Evolutionary conservation across 2,329 filamentous ascomycete genomes (phyloP).

Genomic region (Orbilia oligospora): DNA sequence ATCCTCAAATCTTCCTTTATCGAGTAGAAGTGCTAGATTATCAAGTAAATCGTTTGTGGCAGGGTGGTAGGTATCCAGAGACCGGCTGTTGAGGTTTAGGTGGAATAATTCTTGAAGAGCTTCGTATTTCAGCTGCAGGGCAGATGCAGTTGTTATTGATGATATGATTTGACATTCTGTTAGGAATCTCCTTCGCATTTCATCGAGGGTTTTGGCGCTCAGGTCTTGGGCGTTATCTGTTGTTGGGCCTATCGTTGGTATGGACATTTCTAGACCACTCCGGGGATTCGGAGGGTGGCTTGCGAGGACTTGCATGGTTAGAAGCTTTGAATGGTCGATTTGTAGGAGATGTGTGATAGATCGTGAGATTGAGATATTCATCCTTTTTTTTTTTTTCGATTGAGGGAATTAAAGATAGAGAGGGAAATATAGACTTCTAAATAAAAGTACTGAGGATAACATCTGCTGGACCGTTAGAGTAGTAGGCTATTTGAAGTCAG

Average conservation of each 20-base stretch:
- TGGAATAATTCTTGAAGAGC: not conserved
- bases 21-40: not conserved
- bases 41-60: not conserved
- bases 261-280: too few species aligned
- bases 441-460: too few species aligned
- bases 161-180: not conserved
- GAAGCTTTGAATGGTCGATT: too few species aligned
- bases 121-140: not conserved
- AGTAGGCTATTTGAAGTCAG: too few species aligned
- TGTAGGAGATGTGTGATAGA: too few species aligned
- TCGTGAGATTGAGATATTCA: not conserved
- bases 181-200: not conserved
- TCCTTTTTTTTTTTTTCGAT: too few species aligned
- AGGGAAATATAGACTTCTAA: too few species aligned
- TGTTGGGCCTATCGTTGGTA: too few species aligned
- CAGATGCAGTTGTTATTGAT: not conserved
- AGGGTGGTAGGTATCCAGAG: not conserved
- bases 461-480: too few species aligned
- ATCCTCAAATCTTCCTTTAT: not conserved
- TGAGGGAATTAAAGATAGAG: too few species aligned
- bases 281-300: too few species aligned
- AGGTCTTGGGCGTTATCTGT: not conserved
- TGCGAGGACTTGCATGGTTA: too few species aligned
- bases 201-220: not conserved
- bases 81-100: not conserved